phyloP scores from a whole-genome alignment of 192 early-diverging fungal genomes.

The Allomyces arbusculus region DNA sequence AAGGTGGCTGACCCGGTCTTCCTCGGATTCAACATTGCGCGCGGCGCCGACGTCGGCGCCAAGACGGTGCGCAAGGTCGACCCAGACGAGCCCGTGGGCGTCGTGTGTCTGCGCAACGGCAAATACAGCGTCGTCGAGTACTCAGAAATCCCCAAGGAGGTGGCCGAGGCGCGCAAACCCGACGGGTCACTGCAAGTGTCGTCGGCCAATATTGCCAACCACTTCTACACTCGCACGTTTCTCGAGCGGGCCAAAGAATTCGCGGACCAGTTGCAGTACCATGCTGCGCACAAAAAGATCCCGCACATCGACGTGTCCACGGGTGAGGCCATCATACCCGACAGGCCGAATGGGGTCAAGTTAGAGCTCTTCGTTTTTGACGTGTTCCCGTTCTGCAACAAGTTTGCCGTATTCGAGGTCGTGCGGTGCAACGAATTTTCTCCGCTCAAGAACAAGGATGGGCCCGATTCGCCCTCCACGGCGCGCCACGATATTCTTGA shows the following conservation, averaged over 20 bases:
- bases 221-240: constrained; percentile 88
- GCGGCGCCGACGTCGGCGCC: constrained; percentile 81
- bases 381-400: constrained; percentile 77
- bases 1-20: constrained; percentile 92
- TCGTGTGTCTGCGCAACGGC: constrained; percentile 72
- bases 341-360: constrained; percentile 86
- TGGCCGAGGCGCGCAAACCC: constrained; percentile 40
- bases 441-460: constrained; percentile 93
- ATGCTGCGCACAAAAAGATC: constrained; percentile 97
- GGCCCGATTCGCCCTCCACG: constrained; percentile 79
- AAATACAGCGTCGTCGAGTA: constrained; percentile 86
- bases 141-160: constrained; percentile 66
- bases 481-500: constrained; percentile 66
- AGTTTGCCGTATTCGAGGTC: constrained; percentile 80
- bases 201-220: constrained; percentile 96
- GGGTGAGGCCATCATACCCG: constrained; percentile 48
- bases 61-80: constrained; percentile 78
- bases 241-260: constrained; percentile 63
- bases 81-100: constrained; percentile 81
- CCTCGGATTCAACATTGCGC: constrained; percentile 74
- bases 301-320: constrained; percentile 60
- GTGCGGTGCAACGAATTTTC: constrained; percentile 88
- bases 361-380: constrained; percentile 99
- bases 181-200: constrained; percentile 60
- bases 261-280: constrained; percentile 73